A percentile compares a stretch with the other conserved stretches of the same genome.
phyloP scores from a whole-genome alignment of 139 green algal genomes.

The Medakamo hakoo region DNA sequence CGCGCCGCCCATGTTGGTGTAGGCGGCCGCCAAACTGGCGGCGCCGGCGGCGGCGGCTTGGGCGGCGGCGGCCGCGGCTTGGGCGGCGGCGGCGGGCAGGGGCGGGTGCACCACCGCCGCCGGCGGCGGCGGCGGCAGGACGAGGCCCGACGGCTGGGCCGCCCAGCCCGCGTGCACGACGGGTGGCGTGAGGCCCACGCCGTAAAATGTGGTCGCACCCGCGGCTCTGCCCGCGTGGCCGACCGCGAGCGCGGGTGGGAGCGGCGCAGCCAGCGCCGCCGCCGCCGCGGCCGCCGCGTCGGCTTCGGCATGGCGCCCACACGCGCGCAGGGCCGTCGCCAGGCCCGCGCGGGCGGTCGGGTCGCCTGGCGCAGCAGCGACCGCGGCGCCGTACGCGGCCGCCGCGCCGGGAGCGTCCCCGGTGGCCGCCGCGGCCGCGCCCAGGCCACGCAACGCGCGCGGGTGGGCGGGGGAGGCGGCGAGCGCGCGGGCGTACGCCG shows the following conservation, averaged over 20 bases:
- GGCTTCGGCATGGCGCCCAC: constrained; percentile 40
- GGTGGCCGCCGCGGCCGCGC: no score
- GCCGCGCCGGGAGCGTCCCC: not conserved
- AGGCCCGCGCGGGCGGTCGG: constrained; percentile 74
- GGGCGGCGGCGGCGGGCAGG: constrained; percentile 20
- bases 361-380: constrained; percentile 48
- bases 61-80: no score
- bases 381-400: constrained; percentile 39
- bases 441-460: not conserved
- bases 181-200: no score
- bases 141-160: not conserved
- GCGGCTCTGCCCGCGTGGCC: constrained; percentile 1
- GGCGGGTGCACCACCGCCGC: not conserved
- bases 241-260: constrained; percentile 6
- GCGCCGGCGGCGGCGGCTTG: no score
- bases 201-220: no score
- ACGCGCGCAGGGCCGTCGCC: constrained; percentile 57
- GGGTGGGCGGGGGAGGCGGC: not conserved
- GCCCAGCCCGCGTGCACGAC: not conserved
- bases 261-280: constrained; percentile 1
- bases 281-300: constrained; percentile 16
- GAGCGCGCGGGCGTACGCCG: not conserved
- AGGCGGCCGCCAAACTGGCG: constrained; percentile 44
- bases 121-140: not conserved
- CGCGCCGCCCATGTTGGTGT: constrained; percentile 66